phyloP scores from a whole-genome alignment of 148 eudicot species.

The Rhododendron mucronatum region DNA sequence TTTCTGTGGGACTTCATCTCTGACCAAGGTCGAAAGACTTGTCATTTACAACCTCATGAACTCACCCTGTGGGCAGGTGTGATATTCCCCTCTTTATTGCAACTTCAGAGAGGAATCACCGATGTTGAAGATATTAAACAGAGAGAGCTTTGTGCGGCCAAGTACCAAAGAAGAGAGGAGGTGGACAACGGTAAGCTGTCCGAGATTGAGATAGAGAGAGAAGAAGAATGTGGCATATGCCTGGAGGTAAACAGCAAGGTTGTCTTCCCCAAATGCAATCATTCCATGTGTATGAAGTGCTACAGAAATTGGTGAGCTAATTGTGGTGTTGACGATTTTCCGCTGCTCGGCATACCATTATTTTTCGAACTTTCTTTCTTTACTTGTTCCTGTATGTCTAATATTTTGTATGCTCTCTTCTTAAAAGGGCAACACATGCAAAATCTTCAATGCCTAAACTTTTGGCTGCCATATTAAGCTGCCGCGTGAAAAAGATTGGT shows the following conservation, averaged over 20 bases:
- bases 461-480: not conserved
- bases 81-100: constrained; percentile 86
- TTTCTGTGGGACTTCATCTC: too few relatives aligned
- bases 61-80: constrained; percentile 30
- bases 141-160: constrained; percentile 50
- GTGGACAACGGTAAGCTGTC: constrained; percentile 37
- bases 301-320: constrained; percentile 71
- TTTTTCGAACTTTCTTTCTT: not conserved
- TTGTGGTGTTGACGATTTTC: not conserved
- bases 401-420: not conserved
- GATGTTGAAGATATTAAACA: constrained; percentile 80
- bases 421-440: not conserved
- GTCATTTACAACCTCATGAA: not conserved
- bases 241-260: constrained; percentile 69
- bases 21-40: not conserved
- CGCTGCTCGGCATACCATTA: not conserved
- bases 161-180: constrained; percentile 46
- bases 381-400: not conserved
- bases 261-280: constrained; percentile 77
- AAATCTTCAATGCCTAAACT: not conserved
- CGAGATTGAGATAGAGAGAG: constrained; percentile 67
- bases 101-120: constrained; percentile 75
- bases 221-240: constrained; percentile 91
- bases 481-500: not conserved
- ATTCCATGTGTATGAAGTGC: constrained; percentile 75